phyloP scores from a whole-genome alignment of 208 protist genomes.

The Lotmaria passim region DNA sequence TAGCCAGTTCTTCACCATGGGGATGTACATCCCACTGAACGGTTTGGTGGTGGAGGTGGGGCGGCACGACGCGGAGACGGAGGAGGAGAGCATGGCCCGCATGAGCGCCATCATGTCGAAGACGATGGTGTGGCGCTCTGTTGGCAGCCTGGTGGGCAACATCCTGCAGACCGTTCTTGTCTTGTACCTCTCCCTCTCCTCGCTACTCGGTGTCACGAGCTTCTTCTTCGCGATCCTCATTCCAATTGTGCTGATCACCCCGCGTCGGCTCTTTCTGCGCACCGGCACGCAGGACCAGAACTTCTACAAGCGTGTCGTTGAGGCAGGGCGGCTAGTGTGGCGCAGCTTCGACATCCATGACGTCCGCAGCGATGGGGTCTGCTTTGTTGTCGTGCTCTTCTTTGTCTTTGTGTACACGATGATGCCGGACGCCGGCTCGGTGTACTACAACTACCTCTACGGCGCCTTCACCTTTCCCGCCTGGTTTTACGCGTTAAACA shows the following conservation, averaged over 20 bases:
- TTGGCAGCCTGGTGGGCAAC: constrained; percentile 36
- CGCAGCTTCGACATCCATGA: constrained; percentile 27
- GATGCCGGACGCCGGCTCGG: constrained; percentile 43
- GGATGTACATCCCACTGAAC: constrained; percentile 57
- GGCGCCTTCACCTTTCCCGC: constrained; percentile 32
- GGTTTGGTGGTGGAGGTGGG: constrained; percentile 56
- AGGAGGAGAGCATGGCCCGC: constrained; percentile 43
- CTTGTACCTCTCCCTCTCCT: constrained; percentile 5
- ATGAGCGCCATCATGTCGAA: constrained; percentile 53
- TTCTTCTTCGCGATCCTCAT: constrained; percentile 33
- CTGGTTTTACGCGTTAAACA: constrained; percentile 55
- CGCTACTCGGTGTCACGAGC: constrained; percentile 32
- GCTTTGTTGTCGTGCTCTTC: constrained; percentile 45
- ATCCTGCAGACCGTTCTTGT: constrained; percentile 39
- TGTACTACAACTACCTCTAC: constrained; percentile 61
- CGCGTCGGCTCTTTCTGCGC: constrained; percentile 35
- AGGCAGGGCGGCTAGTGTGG: constrained; percentile 16
- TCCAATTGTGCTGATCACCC: constrained; percentile 30
- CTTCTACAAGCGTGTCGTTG: constrained; percentile 20
- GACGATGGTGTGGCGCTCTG: constrained; percentile 55
- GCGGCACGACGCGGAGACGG: constrained; percentile 43
- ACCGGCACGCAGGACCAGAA: constrained; percentile 14
- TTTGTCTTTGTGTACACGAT: constrained; percentile 61
- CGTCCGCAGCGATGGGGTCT: constrained; percentile 35
- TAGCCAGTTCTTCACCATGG: constrained; percentile 42